Percentiles rank a stretch among this genome's conserved stretches.
phyloP scores from a whole-genome alignment of 2,329 filamentous ascomycete species.

The Diaporthe capsici region DNA sequence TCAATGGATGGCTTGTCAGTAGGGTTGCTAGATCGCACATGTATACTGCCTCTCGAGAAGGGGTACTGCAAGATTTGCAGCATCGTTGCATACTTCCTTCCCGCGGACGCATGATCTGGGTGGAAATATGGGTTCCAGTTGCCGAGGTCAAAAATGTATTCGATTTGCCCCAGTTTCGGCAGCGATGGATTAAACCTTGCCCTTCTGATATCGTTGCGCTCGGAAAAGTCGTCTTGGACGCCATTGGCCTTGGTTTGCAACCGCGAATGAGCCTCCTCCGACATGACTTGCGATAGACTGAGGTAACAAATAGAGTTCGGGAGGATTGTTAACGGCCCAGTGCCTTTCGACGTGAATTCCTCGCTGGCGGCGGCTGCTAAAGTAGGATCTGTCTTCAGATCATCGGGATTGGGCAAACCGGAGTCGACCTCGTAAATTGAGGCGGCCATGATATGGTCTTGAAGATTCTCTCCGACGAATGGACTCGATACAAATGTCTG shows the following conservation, averaged over 20 bases:
- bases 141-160: slow-evolving; percentile 18
- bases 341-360: neutral
- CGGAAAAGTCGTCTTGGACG: neutral
- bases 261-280: neutral
- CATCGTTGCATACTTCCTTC: slow-evolving; percentile 63
- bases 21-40: slow-evolving; percentile 52
- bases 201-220: neutral
- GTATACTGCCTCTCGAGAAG: slow-evolving; percentile 62
- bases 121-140: slow-evolving; percentile 13
- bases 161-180: slow-evolving; percentile 14
- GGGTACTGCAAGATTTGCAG: slow-evolving; percentile 67
- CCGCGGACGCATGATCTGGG: slow-evolving; percentile 13
- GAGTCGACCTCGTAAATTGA: slow-evolving; percentile 25
- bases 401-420: neutral
- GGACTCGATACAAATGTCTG: slow-evolving; percentile 58
- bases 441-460: slow-evolving; percentile 65
- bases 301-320: slow-evolving; percentile 27
- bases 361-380: neutral
- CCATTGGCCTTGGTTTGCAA: neutral
- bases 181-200: neutral
- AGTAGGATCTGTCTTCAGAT: neutral
- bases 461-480: slow-evolving; percentile 64
- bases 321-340: slow-evolving; percentile 1
- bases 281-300: neutral
- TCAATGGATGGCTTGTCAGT: slow-evolving; percentile 10